phyloP scores from a whole-genome alignment of 2,329 filamentous ascomycete genomes.

The Phoma sp. region DNA sequence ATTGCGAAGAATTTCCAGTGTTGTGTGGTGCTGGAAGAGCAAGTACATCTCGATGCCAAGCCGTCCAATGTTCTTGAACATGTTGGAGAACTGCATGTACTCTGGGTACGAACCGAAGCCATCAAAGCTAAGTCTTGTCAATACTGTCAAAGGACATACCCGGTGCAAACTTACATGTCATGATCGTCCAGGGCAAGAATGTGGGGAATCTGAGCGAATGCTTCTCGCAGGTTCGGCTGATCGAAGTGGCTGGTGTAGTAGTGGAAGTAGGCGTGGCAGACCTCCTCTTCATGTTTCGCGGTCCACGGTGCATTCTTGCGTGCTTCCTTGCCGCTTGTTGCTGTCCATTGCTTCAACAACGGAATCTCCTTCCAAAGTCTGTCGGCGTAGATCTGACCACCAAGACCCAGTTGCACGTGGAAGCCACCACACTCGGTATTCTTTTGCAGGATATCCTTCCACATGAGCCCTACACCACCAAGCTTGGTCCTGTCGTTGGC shows the following conservation, averaged over 20 bases:
- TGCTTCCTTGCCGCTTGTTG: slow-evolving; percentile 90
- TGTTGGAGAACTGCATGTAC: slow-evolving; percentile 96
- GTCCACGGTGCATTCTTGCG: slow-evolving; percentile 92
- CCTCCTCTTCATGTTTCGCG: slow-evolving; percentile 92
- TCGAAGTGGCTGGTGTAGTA: slow-evolving; percentile 99
- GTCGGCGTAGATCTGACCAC: slow-evolving; percentile 95
- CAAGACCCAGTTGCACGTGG: slow-evolving; percentile 89
- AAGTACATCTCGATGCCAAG: slow-evolving; percentile 98
- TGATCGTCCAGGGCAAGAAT: slow-evolving; percentile 94
- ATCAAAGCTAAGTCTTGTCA: slow-evolving; percentile 73
- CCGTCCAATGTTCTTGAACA: slow-evolving; percentile 97
- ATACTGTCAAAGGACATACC: neutral
- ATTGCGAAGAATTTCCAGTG: slow-evolving; percentile 88
- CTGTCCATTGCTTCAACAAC: slow-evolving; percentile 91
- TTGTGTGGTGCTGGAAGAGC: slow-evolving; percentile 97
- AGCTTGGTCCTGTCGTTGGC: slow-evolving; percentile 85
- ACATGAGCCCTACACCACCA: slow-evolving; percentile 93
- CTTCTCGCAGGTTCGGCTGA: slow-evolving; percentile 91
- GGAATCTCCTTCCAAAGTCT: slow-evolving; percentile 96
- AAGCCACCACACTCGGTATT: slow-evolving; percentile 96
- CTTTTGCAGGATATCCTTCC: slow-evolving; percentile 98
- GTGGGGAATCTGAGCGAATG: slow-evolving; percentile 96
- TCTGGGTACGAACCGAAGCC: slow-evolving; percentile 97
- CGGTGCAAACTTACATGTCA: slow-evolving; percentile 78
- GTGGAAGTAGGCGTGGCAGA: slow-evolving; percentile 96